Evolutionary conservation across 306 rosid species (phyloP), one percentile per base, ranked within the genome.

Genomic region (Astragalus membranaceus): DNA sequence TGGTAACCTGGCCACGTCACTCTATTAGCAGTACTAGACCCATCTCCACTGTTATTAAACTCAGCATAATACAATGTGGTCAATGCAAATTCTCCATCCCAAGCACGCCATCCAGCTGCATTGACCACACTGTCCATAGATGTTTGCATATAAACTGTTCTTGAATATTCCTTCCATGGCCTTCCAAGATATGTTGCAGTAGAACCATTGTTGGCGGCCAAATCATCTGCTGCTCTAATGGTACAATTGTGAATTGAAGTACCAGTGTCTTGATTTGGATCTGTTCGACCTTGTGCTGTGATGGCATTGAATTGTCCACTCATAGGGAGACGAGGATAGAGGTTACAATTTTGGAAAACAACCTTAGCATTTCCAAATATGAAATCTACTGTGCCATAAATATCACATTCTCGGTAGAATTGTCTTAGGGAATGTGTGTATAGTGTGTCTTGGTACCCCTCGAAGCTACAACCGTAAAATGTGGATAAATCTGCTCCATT

Each of bases 281-380:
- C 92, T 0, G 94, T 84, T 46, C 97, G 73, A 2, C 96, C 98
- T 41, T 90, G 98, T 2, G 98, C 98, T 0, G 98, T 93, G 62
- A 93, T 87, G 74, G 97, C 96, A 26, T 93, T 93, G 88, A 88
- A 93, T 72, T 93, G 98, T 36, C 84, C 85, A 4, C 52, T 42
- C 96, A 93, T 84, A 0, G 98, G 94, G 9, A 90, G 83, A n/a
- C 97, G 88, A 0, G 98, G 94, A 52, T 85, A 83, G 8, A 93
- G 8, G 77, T 90, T 87, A 81, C 98, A 90, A 73, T 76, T 90
- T 63, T 94, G 97, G 75, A 94, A 77, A 0, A 94, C 95, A 13
- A 81, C 94, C 23, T 92, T 92, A 1, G 98, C 98, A 32, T 94
- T 90, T 3, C 98, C 97, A n/a, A 94, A 94, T 43, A 94, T 90